Conservation (phyloP, 2,329 filamentous ascomycete species). For the Diatrype stigma region DNA sequence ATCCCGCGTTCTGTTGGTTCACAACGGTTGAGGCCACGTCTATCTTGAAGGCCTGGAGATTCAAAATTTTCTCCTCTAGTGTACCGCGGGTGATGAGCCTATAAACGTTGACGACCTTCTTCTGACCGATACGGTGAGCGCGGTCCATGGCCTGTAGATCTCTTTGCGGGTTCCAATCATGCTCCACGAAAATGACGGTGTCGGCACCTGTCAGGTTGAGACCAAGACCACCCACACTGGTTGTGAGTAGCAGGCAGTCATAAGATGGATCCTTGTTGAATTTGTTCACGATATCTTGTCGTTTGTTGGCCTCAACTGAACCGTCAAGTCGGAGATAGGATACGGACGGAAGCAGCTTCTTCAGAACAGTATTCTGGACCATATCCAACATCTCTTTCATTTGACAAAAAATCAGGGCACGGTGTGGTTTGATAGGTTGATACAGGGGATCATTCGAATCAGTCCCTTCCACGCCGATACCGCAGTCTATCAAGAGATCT, state of each 20-base stretch:
- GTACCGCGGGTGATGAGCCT: slow-evolving; percentile 93
- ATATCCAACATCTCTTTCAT: slow-evolving; percentile 99
- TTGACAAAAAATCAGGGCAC: slow-evolving; percentile 95
- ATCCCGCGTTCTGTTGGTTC: slow-evolving; percentile 95
- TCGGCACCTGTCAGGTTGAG: slow-evolving; percentile 95
- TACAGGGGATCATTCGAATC: slow-evolving; percentile 57
- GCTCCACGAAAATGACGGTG: slow-evolving; percentile 98
- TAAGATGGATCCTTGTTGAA: slow-evolving; percentile 98
- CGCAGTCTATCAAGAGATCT: slow-evolving; percentile 95
- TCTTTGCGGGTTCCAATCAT: slow-evolving; percentile 99
- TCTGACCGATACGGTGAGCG: slow-evolving; percentile 95
- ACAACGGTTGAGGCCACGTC: slow-evolving; percentile 97
- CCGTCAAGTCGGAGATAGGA: slow-evolving; percentile 94
- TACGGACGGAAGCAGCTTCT: slow-evolving; percentile 84
- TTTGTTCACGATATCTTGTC: slow-evolving; percentile 97
- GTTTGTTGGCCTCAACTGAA: slow-evolving; percentile 83
- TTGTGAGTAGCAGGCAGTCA: slow-evolving; percentile 89
- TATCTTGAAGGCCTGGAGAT: slow-evolving; percentile 98
- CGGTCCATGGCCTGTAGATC: slow-evolving; percentile 99
- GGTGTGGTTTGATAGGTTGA: slow-evolving; percentile 89
- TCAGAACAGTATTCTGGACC: slow-evolving; percentile 90
- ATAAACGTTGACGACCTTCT: slow-evolving; percentile 99
- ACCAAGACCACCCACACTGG: slow-evolving; percentile 88
- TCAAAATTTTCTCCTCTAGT: slow-evolving; percentile 96
- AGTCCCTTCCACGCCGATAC: slow-evolving; percentile 76